These are phyloP conservation scores for Torulaspora indica DNA, from an alignment of 805 yeast species.

Conservation along the genomic window DNA sequence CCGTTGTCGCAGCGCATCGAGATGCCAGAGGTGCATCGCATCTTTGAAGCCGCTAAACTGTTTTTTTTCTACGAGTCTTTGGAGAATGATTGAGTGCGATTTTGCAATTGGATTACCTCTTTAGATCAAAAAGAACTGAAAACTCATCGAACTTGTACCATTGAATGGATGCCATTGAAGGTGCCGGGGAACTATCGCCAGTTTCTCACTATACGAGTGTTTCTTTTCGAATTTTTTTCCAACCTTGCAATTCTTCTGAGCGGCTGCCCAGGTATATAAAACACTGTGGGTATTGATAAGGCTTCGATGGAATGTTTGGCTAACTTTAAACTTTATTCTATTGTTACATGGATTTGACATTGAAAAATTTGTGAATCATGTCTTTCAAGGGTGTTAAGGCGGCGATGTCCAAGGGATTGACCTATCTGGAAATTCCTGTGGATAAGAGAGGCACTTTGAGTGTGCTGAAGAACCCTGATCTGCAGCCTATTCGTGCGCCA, in stretches of 20 bases:
- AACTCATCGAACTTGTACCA: background rate
- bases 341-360: too few relatives aligned
- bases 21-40: background rate
- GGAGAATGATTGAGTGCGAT: background rate
- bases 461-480: constrained; percentile 36
- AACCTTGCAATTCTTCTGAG: background rate
- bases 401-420: constrained; percentile 11
- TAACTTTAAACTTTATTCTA: background rate
- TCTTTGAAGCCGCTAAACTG: background rate
- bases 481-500: constrained; percentile 26
- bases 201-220: background rate
- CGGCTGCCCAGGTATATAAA: background rate
- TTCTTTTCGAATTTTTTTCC: background rate
- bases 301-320: background rate
- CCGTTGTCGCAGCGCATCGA: background rate
- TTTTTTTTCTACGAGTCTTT: background rate
- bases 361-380: background rate
- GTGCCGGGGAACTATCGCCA: background rate
- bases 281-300: background rate
- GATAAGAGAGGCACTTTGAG: constrained; percentile 30
- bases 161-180: background rate
- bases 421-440: constrained; percentile 33
- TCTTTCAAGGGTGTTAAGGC: background rate
- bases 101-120: background rate
- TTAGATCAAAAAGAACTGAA: too few relatives aligned